Evolutionary conservation across 257 asterid genomes (phyloP), one percentile per base, ranked within the genome.

Genomic region (Cruciata laevipes): DNA sequence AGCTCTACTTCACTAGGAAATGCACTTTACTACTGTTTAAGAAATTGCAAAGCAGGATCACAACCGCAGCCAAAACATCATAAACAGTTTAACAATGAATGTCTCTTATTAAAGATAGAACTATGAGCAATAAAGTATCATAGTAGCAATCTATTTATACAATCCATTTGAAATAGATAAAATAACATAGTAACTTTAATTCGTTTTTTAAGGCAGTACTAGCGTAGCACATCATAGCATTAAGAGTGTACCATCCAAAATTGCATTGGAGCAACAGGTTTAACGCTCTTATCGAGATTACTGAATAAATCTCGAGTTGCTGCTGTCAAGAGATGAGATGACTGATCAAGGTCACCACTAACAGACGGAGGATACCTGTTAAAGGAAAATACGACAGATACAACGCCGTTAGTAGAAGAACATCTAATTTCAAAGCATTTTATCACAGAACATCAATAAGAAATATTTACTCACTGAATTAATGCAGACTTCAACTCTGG

Each of bases 211-310:
- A 2, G 30, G 30, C 10, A n/a, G 3, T 18, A 27, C 13, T 27
- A 42, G 20, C 13, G 47, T 63, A 5, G 69, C 38, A 64, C 18
- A 7, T n/a, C 20, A 61, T 60, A 35, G 57, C 37, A 67, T 18
- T 37, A 53, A 38, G 25, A n/a, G 18, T 69, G 42, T 88, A 94
- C 99, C 95, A 80, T 74, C 91, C 91, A 91, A 78, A 94, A 94
- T 64, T 89, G 87, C 86, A 77, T 81, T 11, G 99, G 99, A 60
- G 99, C 90, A 78, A 94, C 99, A 44, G 99, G 93, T 80, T 90
- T 87, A 71, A 83, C 84, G 80, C 83, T 88, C 86, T 82, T 89
- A 82, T 91, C 98, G 67, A 94, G 96, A 67, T 94, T 96, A 14
- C 66, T 79, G 66, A 94, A 94, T 60, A 94, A 79, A 73, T 94